Evolutionary conservation across 352 stramenopile genomes (phyloP).

Genomic region (Labyrinthula sp.): DNA sequence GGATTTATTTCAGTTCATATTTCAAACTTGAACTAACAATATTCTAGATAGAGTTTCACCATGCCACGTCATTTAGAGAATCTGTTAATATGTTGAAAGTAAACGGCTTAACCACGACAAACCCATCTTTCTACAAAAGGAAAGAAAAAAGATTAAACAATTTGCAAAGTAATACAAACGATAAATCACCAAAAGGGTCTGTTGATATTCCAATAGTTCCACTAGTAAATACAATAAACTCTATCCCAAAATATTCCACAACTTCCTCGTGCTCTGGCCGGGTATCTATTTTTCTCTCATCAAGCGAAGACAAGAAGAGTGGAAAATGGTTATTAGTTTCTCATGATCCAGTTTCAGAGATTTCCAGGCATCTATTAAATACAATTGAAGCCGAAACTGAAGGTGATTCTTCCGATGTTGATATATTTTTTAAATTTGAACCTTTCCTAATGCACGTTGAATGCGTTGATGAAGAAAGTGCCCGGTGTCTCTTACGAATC

Average conservation of each 20-base stretch:
- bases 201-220: constrained; percentile 63
- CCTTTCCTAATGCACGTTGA: constrained; percentile 72
- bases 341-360: constrained; percentile 46
- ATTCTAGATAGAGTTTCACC: too few relatives aligned
- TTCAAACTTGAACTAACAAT: too few relatives aligned
- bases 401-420: constrained; percentile 1
- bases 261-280: constrained; percentile 66
- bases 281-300: constrained; percentile 55
- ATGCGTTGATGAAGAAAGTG: constrained; percentile 49
- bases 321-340: constrained; percentile 53
- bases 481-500: constrained; percentile 53
- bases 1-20: too few relatives aligned
- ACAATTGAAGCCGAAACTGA: constrained; percentile 39
- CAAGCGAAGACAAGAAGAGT: constrained; percentile 31
- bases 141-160: too few relatives aligned
- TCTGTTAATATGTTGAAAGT: too few relatives aligned
- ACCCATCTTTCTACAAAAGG: too few relatives aligned
- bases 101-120: too few relatives aligned
- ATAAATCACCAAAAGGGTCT: constrained; percentile 62
- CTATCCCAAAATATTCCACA: constrained; percentile 57
- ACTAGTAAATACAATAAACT: constrained; percentile 59
- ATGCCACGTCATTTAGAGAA: too few relatives aligned
- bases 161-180: too few relatives aligned
- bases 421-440: constrained; percentile 58
- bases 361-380: constrained; percentile 48